phyloP scores from a whole-genome alignment of 129 eudicot genomes.

The Rutidosis leptorrhynchoides region DNA sequence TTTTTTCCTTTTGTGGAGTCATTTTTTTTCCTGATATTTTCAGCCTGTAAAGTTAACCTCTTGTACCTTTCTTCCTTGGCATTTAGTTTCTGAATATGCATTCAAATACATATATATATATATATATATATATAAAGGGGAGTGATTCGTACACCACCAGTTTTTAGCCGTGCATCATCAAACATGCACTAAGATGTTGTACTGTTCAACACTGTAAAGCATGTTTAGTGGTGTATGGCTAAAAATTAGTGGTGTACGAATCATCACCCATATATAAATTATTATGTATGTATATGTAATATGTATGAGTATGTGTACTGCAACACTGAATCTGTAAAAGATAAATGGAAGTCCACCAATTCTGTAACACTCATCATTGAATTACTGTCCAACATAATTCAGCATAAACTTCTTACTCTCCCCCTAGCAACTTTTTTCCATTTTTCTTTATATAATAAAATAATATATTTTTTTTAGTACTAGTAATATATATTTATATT shows the following conservation, averaged over 20 bases:
- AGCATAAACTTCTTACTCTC: conserved; percentile 16
- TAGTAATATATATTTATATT: not conserved
- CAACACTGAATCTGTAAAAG: conserved; percentile 32
- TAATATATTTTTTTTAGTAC: not conserved
- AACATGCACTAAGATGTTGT: too few species aligned
- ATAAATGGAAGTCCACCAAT: conserved; percentile 43
- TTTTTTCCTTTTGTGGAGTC: conserved; percentile 48
- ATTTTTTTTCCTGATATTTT: conserved; percentile 31
- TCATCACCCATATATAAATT: too few species aligned
- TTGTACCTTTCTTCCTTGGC: conserved; percentile 69
- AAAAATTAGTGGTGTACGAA: too few species aligned
- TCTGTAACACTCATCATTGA: conserved; percentile 67
- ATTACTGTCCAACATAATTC: conserved; percentile 44
- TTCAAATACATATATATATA: conserved; percentile 10
- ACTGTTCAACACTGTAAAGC: too few species aligned
- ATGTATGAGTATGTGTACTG: conserved; percentile 31
- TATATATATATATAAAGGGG: too few species aligned
- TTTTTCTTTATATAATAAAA: too few species aligned
- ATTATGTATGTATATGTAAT: too few species aligned
- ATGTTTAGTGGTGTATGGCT: too few species aligned
- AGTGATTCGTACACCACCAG: too few species aligned
- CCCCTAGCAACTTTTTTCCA: conserved; percentile 17
- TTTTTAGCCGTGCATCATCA: too few species aligned
- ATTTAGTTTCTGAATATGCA: conserved; percentile 32
- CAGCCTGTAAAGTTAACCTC: conserved; percentile 32